These are phyloP conservation scores for Fraxinus baroniana DNA, from an alignment of 305 asterid species.

Conservation along the genomic window DNA sequence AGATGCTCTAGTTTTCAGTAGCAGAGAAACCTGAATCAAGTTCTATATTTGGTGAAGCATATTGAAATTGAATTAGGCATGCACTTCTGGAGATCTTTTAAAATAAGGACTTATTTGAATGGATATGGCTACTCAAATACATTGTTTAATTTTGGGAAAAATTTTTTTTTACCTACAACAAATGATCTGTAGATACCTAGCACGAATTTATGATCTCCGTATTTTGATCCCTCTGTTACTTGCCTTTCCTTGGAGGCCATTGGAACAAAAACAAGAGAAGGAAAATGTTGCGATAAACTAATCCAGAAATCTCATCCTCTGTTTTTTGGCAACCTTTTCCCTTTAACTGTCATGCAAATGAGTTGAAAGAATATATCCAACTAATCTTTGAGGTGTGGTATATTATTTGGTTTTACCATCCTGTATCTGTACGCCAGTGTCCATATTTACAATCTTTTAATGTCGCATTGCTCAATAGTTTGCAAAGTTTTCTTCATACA, in stretches of 20 bases:
- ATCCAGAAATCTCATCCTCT: background rate
- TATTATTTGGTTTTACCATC: background rate
- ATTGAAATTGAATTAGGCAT: background rate
- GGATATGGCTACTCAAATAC: background rate
- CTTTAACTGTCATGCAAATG: background rate
- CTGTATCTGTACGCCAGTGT: background rate
- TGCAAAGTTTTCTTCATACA: background rate
- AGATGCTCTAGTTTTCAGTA: background rate
- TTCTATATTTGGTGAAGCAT: background rate
- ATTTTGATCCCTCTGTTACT: background rate
- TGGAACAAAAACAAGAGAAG: background rate
- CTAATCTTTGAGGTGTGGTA: background rate
- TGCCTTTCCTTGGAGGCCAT: background rate
- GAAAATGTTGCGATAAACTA: background rate
- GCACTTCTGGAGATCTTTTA: background rate
- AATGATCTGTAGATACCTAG: background rate
- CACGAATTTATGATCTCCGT: background rate
- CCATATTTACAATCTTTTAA: background rate
- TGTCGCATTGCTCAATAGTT: background rate
- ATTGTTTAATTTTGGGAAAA: background rate
- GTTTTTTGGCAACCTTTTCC: background rate
- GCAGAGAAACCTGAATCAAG: background rate
- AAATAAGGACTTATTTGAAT: background rate
- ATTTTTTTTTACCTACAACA: background rate
- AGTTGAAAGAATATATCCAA: background rate